Evolutionary conservation across 2,329 filamentous ascomycete genomes (phyloP).

Genomic region (Cladosporium sp.): DNA sequence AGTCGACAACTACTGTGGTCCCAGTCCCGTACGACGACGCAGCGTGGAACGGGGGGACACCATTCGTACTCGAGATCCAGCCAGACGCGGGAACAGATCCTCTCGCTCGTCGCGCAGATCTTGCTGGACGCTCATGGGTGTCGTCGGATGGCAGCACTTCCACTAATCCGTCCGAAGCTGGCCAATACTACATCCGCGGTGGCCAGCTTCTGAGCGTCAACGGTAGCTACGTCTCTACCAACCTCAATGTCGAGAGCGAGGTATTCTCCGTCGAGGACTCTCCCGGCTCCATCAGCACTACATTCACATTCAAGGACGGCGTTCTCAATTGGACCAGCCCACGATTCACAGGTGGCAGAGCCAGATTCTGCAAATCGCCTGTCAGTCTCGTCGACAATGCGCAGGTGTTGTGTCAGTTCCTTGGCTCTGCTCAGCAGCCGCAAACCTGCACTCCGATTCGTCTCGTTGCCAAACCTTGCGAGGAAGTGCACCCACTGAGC

Average conservation of each 20-base stretch:
- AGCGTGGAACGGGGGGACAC: conserved; percentile 34
- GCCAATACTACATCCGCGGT: conserved; percentile 35
- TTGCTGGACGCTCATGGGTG: conserved; percentile 30
- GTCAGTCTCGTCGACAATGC: conserved; percentile 31
- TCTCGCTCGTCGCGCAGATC: conserved; percentile 12
- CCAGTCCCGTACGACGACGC: conserved; percentile 30
- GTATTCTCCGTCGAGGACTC: conserved; percentile 33
- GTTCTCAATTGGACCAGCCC: conserved; percentile 38
- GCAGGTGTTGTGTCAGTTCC: conserved; percentile 35
- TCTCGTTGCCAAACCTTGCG: conserved; percentile 31
- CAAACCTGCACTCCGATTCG: conserved; percentile 33
- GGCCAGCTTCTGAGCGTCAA: conserved; percentile 30
- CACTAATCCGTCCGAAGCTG: conserved; percentile 33
- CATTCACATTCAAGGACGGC: conserved; percentile 33
- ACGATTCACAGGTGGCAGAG: conserved; percentile 35
- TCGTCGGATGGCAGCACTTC: conserved; percentile 39
- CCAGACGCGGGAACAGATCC: conserved; percentile 16
- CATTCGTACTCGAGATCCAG: conserved; percentile 37
- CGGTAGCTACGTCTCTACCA: conserved; percentile 33
- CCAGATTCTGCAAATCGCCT: conserved; percentile 38
- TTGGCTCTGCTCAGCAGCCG: conserved; percentile 30
- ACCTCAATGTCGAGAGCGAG: conserved; percentile 28
- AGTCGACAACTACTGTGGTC: conserved; percentile 34
- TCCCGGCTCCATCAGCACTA: conserved; percentile 32
- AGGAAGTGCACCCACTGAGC: conserved; percentile 22